A percentile compares a stretch with the other conserved stretches of the same genome.
These are phyloP conservation scores for Fistulifera solaris DNA, from an alignment of 108 stramenopile genomes.

Conservation along the genomic window DNA sequence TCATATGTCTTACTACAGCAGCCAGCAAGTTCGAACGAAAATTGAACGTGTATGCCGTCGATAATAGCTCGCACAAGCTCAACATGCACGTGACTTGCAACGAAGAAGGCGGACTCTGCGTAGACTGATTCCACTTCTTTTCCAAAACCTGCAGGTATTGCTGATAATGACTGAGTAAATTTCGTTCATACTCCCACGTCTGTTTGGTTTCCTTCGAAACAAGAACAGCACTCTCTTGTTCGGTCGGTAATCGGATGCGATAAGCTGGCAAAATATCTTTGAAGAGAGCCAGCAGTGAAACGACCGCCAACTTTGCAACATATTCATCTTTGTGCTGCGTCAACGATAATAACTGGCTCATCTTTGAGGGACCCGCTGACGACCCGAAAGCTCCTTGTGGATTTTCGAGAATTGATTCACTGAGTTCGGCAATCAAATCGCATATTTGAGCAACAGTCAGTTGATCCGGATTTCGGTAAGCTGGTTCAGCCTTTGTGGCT, in stretches of 20 bases:
- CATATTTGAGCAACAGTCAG: conserved; percentile 27
- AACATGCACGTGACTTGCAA: conserved; percentile 63
- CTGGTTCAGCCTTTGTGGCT: background rate
- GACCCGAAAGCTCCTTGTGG: conserved; percentile 42
- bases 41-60: conserved; percentile 74
- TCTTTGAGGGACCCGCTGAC: conserved; percentile 34
- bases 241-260: conserved; percentile 84
- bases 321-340: conserved; percentile 16
- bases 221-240: conserved; percentile 60
- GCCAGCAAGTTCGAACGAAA: conserved; percentile 71
- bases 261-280: conserved; percentile 87
- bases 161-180: conserved; percentile 70
- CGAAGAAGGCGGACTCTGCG: conserved; percentile 29
- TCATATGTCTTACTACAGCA: conserved; percentile 56
- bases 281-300: conserved; percentile 85
- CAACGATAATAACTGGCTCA: conserved; percentile 38
- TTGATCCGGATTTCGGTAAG: background rate
- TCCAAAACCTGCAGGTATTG: conserved; percentile 69
- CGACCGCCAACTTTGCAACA: conserved; percentile 47
- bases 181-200: conserved; percentile 67
- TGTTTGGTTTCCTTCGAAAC: conserved; percentile 83
- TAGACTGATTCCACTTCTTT: conserved; percentile 47
- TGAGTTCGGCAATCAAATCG: conserved; percentile 68
- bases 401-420: conserved; percentile 67
- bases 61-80: conserved; percentile 63